phyloP scores from a whole-genome alignment of 2,329 filamentous ascomycete species.

The Ophiostoma triangulosporum region DNA sequence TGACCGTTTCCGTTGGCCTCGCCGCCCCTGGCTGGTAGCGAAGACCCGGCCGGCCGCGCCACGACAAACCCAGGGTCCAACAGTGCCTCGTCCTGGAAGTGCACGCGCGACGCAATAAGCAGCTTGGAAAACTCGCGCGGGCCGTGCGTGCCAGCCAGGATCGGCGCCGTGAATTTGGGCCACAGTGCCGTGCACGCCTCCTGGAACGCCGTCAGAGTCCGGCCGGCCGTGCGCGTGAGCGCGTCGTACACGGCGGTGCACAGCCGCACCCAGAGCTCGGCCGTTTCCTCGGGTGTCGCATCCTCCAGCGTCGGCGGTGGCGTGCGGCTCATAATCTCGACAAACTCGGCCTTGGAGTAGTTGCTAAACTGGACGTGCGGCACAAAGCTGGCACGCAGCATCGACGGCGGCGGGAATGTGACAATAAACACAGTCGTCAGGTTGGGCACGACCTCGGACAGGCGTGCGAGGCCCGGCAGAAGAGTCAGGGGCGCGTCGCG shows the following conservation, averaged over 20 bases:
- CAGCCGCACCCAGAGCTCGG: slow-evolving; percentile 68
- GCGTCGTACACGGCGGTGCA: slow-evolving; percentile 77
- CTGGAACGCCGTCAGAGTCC: slow-evolving; percentile 62
- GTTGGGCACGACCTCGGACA: slow-evolving; percentile 69
- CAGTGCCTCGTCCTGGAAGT: slow-evolving; percentile 61
- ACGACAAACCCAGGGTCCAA: slow-evolving; percentile 50
- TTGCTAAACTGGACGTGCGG: slow-evolving; percentile 72
- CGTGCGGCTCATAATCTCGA: slow-evolving; percentile 56
- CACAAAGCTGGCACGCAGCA: slow-evolving; percentile 55
- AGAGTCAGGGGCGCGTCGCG: slow-evolving; percentile 67
- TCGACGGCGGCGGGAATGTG: slow-evolving; percentile 53
- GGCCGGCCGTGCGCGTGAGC: slow-evolving; percentile 63
- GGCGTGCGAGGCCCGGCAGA: slow-evolving; percentile 63
- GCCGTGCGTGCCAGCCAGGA: slow-evolving; percentile 58
- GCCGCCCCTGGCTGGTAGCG: neutral
- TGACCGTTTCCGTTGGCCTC: neutral
- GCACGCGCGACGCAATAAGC: slow-evolving; percentile 52
- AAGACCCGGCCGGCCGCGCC: neutral
- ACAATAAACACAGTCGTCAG: slow-evolving; percentile 68
- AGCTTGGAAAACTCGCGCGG: slow-evolving; percentile 76
- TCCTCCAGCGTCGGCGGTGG: slow-evolving; percentile 32
- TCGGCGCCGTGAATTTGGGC: slow-evolving; percentile 70
- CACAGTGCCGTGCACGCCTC: slow-evolving; percentile 63
- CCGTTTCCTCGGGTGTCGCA: slow-evolving; percentile 37
- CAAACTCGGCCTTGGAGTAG: slow-evolving; percentile 69